Percentiles rank a stretch among this genome's conserved stretches.
phyloP scores from a whole-genome alignment of 2,329 filamentous ascomycete species.

The Botryotinia globosa region DNA sequence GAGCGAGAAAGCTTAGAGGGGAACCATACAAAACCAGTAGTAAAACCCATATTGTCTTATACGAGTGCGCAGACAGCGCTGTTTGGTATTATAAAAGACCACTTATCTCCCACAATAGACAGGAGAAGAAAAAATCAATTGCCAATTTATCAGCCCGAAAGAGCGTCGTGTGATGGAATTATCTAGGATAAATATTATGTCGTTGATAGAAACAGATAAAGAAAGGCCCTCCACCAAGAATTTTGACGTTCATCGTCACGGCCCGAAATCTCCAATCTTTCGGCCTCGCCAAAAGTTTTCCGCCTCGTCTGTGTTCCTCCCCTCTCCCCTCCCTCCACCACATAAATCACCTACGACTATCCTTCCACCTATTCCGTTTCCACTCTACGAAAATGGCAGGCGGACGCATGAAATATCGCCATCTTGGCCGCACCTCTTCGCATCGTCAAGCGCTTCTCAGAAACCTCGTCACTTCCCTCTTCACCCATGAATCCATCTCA shows the following conservation, averaged over 20 bases:
- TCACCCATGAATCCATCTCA: conserved; percentile 87
- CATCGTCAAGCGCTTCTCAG: conserved; percentile 91
- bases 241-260: conserved; percentile 2
- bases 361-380: neutral
- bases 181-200: conserved; percentile 19
- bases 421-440: conserved; percentile 79
- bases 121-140: neutral
- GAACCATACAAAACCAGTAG: conserved; percentile 66
- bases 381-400: conserved; percentile 69
- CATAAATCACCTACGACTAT: neutral
- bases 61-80: conserved; percentile 26
- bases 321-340: neutral
- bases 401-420: conserved; percentile 81
- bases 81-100: neutral
- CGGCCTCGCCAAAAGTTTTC: conserved; percentile 30
- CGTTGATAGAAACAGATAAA: conserved; percentile 21
- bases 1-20: neutral
- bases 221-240: conserved; percentile 14
- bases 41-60: conserved; percentile 61
- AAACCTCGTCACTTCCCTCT: conserved; percentile 92
- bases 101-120: neutral
- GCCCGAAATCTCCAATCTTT: conserved; percentile 8
- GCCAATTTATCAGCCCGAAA: conserved; percentile 24
- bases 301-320: conserved; percentile 3
- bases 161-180: conserved; percentile 24